Conservation (phyloP, 2,329 filamentous ascomycete genomes). For the Fonsecaea multimorphosa region DNA sequence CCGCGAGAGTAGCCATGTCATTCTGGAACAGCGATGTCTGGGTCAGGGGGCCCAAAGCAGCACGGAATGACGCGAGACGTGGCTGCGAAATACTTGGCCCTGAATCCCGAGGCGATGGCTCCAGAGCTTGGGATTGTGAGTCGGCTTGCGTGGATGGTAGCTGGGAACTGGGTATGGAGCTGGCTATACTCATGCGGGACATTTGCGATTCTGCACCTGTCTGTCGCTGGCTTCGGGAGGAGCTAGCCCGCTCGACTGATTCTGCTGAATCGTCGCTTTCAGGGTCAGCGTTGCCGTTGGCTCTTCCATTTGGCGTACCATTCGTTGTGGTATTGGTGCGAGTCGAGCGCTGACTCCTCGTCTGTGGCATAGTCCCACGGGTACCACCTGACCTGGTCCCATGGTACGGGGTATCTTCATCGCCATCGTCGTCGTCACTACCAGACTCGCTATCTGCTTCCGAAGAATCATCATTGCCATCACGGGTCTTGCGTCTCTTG, state of each 20-base stretch:
- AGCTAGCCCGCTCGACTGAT: constrained; percentile 54
- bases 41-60: constrained; percentile 80
- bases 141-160: constrained; percentile 54
- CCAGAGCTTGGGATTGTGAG: constrained; percentile 45
- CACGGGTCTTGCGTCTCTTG: constrained; percentile 79
- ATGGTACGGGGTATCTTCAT: constrained; percentile 39
- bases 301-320: constrained; percentile 51
- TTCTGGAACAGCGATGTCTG: constrained; percentile 83
- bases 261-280: constrained; percentile 59
- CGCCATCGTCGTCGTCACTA: constrained; percentile 45
- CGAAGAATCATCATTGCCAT: constrained; percentile 68
- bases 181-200: constrained; percentile 68
- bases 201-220: constrained; percentile 49
- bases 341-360: constrained; percentile 36
- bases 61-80: constrained; percentile 75
- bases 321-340: constrained; percentile 43
- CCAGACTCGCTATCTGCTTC: constrained; percentile 64
- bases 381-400: constrained; percentile 39
- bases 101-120: constrained; percentile 68
- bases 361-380: constrained; percentile 37
- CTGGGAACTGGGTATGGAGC: constrained; percentile 80
- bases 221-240: constrained; percentile 48
- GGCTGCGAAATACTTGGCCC: constrained; percentile 74
- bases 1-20: constrained; percentile 77
- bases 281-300: constrained; percentile 59